Evolutionary conservation across 441 rosid species (phyloP).

Genomic region (Dalechampia spathulata): DNA sequence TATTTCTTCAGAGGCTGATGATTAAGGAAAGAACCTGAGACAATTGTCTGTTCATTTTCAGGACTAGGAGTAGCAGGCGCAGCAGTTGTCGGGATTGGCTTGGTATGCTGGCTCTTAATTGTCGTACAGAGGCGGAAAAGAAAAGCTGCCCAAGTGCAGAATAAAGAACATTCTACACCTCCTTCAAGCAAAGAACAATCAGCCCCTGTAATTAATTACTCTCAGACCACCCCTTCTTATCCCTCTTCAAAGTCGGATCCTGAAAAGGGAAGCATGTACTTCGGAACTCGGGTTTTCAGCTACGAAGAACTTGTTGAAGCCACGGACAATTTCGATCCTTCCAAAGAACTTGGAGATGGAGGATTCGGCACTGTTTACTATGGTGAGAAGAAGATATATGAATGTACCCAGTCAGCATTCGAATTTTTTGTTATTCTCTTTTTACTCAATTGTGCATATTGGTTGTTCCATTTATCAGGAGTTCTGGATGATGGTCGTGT

Average conservation of each 20-base stretch:
- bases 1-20: background rate
- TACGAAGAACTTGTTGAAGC: slow-evolving; percentile 73
- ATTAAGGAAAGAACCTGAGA: slow-evolving; percentile 4
- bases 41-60: slow-evolving; percentile 14
- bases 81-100: slow-evolving; percentile 15
- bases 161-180: slow-evolving; percentile 27
- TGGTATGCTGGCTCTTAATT: slow-evolving; percentile 18
- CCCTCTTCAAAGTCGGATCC: slow-evolving; percentile 29
- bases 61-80: slow-evolving; percentile 33
- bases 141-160: slow-evolving; percentile 21
- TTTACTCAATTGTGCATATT: no score
- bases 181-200: slow-evolving; percentile 36
- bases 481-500: slow-evolving; percentile 43
- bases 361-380: slow-evolving; percentile 79
- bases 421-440: no score
- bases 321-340: slow-evolving; percentile 51
- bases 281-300: slow-evolving; percentile 65
- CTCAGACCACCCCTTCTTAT: slow-evolving; percentile 34
- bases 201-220: slow-evolving; percentile 27
- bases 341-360: slow-evolving; percentile 80
- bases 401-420: no score
- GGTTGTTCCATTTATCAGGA: slow-evolving; percentile 41
- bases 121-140: slow-evolving; percentile 23
- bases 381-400: slow-evolving; percentile 38
- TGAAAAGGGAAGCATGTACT: slow-evolving; percentile 47